Base-by-base conservation (phyloP, 148 eudicot species). In the Vaccinium corymbosum region DNA sequence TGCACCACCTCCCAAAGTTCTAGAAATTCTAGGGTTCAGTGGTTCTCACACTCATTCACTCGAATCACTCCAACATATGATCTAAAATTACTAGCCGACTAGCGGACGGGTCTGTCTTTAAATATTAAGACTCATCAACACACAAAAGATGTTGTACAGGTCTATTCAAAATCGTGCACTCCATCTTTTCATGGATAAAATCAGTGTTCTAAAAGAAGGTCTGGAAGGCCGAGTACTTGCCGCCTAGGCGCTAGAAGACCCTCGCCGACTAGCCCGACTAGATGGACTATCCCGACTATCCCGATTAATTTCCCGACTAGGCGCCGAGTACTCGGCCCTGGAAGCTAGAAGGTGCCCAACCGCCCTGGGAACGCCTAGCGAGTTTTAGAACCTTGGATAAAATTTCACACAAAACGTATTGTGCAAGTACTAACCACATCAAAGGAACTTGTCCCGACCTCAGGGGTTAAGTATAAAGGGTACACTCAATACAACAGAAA, bases 41-140 rank as follows among this genome's bases (percentile, higher is more conserved):
- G 70, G 13, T 22, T 64, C 14, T n/a, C 73, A 68, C 16, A 1
- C 42, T 29, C 35, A 27, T 68, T 68, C 73, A 27, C 38, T 13
- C 73, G 42, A 68, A 32, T 68, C 73, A 27, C 38, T 13, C 73
- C 73, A 68, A 32, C 73, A 68, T 68, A 68, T 68, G 73, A 27
- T 68, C 38, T 16, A 68, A 29, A 27, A 12, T 27, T 68, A 68
- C 73, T 29, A 13, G 46, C 46, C 6, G 46, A 42, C 0, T 50
- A 50, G 12, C 2, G 52, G 52, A 50, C 9, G 1, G 73, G 73
- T 27, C 73, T 68, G 73, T 27, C 73, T 68, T 68, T 17, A 68
- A 29, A 12, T 3, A 38, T 68, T 27, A 29, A 27, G 19, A 29
- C 16, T 2, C 32, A 3, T 22, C 14, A 22, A 64, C 71, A 22